phyloP scores from a whole-genome alignment of 2,329 filamentous ascomycete species.

The Penicillium sp. region DNA sequence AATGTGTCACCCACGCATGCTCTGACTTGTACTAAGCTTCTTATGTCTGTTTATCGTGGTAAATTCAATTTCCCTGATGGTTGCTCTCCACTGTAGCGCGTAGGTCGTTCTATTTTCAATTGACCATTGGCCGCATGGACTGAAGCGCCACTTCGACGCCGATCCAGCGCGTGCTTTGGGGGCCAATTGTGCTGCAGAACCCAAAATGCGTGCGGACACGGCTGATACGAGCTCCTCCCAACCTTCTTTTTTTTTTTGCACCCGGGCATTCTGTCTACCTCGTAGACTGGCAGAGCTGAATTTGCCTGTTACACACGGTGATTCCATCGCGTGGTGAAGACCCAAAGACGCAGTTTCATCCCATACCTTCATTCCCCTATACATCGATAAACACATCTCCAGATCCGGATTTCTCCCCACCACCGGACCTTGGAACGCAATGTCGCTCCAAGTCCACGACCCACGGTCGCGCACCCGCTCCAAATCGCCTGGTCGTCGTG shows the following conservation, averaged over 20 bases:
- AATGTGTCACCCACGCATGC: conserved; percentile 9
- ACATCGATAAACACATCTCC: conserved; percentile 14
- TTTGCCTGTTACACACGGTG: too few relatives aligned
- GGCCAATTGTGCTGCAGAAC: too few relatives aligned
- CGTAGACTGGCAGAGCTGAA: too few relatives aligned
- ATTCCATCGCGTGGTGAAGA: too few relatives aligned
- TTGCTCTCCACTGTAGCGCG: not conserved
- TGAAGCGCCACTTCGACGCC: too few relatives aligned
- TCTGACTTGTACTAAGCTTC: conserved; percentile 4
- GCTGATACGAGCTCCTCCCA: not conserved
- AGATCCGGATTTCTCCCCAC: conserved; percentile 9
- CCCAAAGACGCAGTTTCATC: too few relatives aligned
- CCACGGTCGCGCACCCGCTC: conserved; percentile 42
- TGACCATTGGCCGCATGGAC: too few relatives aligned
- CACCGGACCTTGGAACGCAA: conserved; percentile 13
- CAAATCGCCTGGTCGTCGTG: conserved; percentile 41
- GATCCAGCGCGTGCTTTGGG: too few relatives aligned
- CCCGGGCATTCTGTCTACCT: too few relatives aligned
- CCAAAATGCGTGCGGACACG: too few relatives aligned
- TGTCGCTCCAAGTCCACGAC: conserved; percentile 39
- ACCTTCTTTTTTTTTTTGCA: conserved; percentile 4
- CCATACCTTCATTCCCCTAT: not conserved
- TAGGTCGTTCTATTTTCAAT: not conserved
- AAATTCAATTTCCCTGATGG: conserved; percentile 1
- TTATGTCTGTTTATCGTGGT: conserved; percentile 3